A percentile compares a stretch with the other conserved stretches of the same genome.
Evolutionary conservation across 306 rosid species (phyloP).

Genomic region (Prunus dulcis): DNA sequence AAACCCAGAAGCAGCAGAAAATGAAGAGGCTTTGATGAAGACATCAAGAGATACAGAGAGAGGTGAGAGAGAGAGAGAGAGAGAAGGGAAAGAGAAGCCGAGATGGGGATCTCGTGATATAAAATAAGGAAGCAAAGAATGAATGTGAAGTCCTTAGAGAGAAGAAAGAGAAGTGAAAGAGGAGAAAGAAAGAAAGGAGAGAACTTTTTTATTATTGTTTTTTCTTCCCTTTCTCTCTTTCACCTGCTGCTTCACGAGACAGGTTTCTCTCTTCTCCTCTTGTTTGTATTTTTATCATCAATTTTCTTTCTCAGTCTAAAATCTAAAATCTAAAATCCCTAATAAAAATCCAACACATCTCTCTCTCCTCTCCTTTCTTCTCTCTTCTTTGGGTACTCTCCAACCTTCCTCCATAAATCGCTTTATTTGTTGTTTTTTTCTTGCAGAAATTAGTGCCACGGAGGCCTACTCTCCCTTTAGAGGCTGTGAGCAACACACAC

Average conservation of each 20-base stretch:
- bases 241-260: slow-evolving; percentile 88
- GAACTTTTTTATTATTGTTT: slow-evolving; percentile 25
- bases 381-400: not conserved
- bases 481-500: not conserved
- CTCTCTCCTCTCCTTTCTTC: too few relatives aligned
- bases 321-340: not conserved
- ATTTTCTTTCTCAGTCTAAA: not conserved
- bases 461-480: not conserved
- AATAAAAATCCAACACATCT: not conserved
- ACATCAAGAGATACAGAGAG: slow-evolving; percentile 27
- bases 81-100: slow-evolving; percentile 27
- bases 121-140: slow-evolving; percentile 83
- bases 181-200: slow-evolving; percentile 21
- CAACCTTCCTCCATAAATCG: not conserved
- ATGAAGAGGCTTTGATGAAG: slow-evolving; percentile 31
- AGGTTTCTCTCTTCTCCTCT: slow-evolving; percentile 21
- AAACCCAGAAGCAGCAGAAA: slow-evolving; percentile 15
- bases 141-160: slow-evolving; percentile 48
- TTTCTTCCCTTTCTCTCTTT: slow-evolving; percentile 8
- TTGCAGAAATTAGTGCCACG: not conserved
- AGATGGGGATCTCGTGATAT: slow-evolving; percentile 94
- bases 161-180: slow-evolving; percentile 17
- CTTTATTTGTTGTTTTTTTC: slow-evolving; percentile 19
- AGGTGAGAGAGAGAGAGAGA: not conserved
- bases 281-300: not conserved